Evolutionary conservation across 2,329 filamentous ascomycete species (phyloP), one percentile per base, ranked within the genome.

Genomic region (Myriosclerotinia duriaeana): DNA sequence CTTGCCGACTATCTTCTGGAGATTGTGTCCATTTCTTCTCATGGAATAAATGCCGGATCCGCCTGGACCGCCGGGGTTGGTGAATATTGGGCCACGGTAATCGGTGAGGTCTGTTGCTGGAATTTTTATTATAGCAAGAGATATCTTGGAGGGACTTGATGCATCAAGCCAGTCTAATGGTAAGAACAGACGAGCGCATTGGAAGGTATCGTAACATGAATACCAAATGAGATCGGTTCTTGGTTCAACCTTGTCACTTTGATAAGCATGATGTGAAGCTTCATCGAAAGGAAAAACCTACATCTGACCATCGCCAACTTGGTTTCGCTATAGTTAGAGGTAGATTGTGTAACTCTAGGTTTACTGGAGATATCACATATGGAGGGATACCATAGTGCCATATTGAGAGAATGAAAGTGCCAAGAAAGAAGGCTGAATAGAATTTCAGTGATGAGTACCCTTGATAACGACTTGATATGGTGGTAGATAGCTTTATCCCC

Each of bases 41-140:
- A 71, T 44, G 36, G 65, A 69, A 53, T 48, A 71, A 6, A 69
- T 71, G 4, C 81, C 83, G 2, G 81, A 83, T 1, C 82, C 83
- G 8, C 83, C 83, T 11, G 83, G 83, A 0, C 83, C 81, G 9
- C 71, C 71, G n/a, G 72, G 72, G 44, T 73, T 73, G 9, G 70
- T 71, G 53, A 72, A 72, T 0, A 73, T 58, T 2, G 71, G 68
- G 5, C 71, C 71, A 20, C 58, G 68, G 15, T 74, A 74, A 26
- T 72, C 62, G 2, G 30, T 48, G 4, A 67, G 53, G 4, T 72
- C 68, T 20, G 68, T 72, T 5, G 71, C 72, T 42, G 68, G 65
- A 20, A 68, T 66, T 26, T 69, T 67, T 15, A 73, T 71, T 15
- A 73, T 64, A 1, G 72, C 71, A 15, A 74, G 64, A 0, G 63